A percentile compares a stretch with the other conserved stretches of the same genome.
These are phyloP conservation scores for Ophiostoma novo-ulmi DNA, from an alignment of 2,329 filamentous ascomycete genomes.

Conservation along the genomic window DNA sequence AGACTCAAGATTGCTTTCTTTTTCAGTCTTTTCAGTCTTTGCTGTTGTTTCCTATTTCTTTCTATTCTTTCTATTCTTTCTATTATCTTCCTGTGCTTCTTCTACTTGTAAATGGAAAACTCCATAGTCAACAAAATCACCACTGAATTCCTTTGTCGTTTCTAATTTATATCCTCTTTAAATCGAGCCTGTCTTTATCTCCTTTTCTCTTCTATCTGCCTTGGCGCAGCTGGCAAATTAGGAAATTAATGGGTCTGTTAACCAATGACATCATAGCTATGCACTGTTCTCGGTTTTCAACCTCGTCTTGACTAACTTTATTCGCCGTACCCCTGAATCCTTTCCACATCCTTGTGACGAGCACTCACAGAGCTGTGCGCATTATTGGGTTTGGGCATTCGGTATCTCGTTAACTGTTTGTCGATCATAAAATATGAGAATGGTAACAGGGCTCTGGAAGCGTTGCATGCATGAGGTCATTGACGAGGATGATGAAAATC, in stretches of 20 bases:
- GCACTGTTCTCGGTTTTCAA: slow-evolving; percentile 1
- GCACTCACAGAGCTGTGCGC: background rate
- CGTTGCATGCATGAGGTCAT: background rate
- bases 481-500: background rate
- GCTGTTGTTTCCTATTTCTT: background rate
- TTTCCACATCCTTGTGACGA: background rate
- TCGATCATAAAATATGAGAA: background rate
- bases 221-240: background rate
- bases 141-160: background rate
- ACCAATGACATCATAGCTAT: slow-evolving; percentile 14
- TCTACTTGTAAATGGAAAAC: background rate
- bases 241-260: background rate
- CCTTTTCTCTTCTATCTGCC: background rate
- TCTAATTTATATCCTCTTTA: background rate
- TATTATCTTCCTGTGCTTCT: background rate
- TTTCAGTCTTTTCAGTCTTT: no score
- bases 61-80: background rate
- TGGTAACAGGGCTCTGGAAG: background rate
- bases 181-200: background rate
- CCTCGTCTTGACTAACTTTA: background rate
- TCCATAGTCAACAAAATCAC: background rate
- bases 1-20: no score
- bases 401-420: background rate
- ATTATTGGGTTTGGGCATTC: background rate
- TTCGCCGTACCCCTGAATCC: background rate